phyloP scores from a whole-genome alignment of 192 early-diverging fungal species.

The Coemansia furcata region DNA sequence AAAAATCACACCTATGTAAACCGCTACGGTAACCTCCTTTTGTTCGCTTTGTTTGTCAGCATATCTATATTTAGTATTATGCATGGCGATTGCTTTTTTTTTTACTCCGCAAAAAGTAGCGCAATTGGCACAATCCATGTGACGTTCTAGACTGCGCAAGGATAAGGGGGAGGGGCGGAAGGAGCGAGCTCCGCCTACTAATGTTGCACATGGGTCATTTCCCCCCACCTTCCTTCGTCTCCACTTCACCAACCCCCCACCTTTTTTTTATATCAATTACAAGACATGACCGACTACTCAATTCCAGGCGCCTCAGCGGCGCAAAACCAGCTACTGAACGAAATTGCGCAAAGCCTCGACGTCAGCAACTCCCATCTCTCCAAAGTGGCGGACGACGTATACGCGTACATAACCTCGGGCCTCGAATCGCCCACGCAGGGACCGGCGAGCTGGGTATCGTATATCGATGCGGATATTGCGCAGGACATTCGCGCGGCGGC shows the following conservation, averaged over 20 bases:
- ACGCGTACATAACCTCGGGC: constrained; percentile 13
- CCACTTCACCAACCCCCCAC: background rate
- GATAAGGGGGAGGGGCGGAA: background rate
- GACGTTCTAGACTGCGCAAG: background rate
- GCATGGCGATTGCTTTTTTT: too few relatives aligned
- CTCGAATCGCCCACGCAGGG: constrained; percentile 7
- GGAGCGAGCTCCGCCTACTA: background rate
- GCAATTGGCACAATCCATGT: background rate
- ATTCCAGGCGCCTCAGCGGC: constrained; percentile 26
- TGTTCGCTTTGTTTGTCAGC: background rate
- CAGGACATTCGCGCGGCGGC: constrained; percentile 19
- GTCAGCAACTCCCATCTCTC: constrained; percentile 15
- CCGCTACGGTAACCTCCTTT: too few relatives aligned
- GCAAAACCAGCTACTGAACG: constrained; percentile 27
- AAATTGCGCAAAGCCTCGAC: constrained; percentile 22
- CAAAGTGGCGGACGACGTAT: constrained; percentile 20
- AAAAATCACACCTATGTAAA: background rate
- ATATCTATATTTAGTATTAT: too few relatives aligned
- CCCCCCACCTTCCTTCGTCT: background rate
- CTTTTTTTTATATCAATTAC: background rate
- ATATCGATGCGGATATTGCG: constrained; percentile 16
- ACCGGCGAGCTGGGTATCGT: constrained; percentile 25
- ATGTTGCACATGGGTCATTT: background rate
- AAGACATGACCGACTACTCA: constrained; percentile 1
- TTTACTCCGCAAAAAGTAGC: too few relatives aligned